phyloP scores from a whole-genome alignment of 23 red algal species.

The Agarophyton chilense region DNA sequence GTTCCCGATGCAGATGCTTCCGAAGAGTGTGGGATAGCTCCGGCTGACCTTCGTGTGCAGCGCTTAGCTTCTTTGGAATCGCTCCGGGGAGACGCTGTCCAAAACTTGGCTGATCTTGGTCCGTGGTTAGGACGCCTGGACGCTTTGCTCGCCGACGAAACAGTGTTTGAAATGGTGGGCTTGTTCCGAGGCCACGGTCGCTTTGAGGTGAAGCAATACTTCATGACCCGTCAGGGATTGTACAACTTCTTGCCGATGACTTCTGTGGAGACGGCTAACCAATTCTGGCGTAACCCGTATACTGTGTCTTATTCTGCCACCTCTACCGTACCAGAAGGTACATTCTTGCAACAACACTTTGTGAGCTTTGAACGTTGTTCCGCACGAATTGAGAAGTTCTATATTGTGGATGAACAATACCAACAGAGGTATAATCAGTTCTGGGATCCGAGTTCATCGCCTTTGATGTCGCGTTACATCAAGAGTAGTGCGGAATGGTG shows the following conservation, averaged over 20 bases:
- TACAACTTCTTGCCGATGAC: slow-evolving; percentile 40
- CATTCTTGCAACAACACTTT: slow-evolving; percentile 26
- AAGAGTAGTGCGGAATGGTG: slow-evolving; percentile 26
- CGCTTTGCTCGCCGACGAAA: slow-evolving; percentile 35
- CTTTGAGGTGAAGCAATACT: slow-evolving; percentile 65
- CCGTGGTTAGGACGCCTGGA: slow-evolving; percentile 47
- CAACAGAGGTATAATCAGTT: slow-evolving; percentile 45
- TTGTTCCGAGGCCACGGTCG: slow-evolving; percentile 38
- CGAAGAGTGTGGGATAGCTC: slow-evolving; percentile 1
- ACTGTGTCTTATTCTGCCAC: slow-evolving; percentile 37
- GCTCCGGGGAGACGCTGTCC: slow-evolving; percentile 20
- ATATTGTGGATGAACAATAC: slow-evolving; percentile 44
- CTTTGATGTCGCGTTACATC: slow-evolving; percentile 15
- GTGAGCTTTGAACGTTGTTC: slow-evolving; percentile 44
- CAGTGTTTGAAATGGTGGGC: slow-evolving; percentile 29
- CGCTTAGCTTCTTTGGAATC: slow-evolving; percentile 26
- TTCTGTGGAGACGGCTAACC: slow-evolving; percentile 1
- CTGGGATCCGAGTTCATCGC: slow-evolving; percentile 27
- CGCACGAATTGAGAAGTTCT: slow-evolving; percentile 11
- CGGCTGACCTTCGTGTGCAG: neutral
- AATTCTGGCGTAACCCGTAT: slow-evolving; percentile 46
- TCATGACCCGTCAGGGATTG: slow-evolving; percentile 44
- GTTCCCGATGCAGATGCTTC: slow-evolving; percentile 8
- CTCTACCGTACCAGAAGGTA: neutral
- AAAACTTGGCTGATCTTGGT: slow-evolving; percentile 33